Conservation (phyloP, 2,329 filamentous ascomycete species). For the Xylariaceae sp. region DNA sequence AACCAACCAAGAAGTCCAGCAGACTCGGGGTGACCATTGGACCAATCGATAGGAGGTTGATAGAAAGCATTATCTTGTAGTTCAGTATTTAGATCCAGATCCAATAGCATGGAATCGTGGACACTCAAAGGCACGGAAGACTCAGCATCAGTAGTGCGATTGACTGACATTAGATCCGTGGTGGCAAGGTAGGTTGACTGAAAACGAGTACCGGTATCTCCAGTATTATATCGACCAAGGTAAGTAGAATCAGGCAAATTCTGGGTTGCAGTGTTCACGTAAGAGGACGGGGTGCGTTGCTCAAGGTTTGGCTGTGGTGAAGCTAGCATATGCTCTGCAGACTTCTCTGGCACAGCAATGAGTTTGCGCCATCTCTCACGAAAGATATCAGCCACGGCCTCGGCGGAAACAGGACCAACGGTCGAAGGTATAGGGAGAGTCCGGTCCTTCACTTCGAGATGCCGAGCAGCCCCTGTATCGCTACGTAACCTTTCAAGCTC, state of each 20-base stretch:
- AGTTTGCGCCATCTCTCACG: constrained; percentile 44
- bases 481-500: constrained; percentile 45
- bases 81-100: neutral
- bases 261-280: neutral
- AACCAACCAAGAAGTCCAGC: constrained; percentile 40
- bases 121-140: neutral
- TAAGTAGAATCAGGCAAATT: neutral
- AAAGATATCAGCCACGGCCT: constrained; percentile 34
- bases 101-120: neutral
- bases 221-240: neutral
- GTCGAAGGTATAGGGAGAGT: constrained; percentile 38
- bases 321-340: neutral
- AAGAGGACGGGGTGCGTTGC: neutral
- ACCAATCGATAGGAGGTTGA: constrained; percentile 2
- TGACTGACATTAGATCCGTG: neutral
- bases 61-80: constrained; percentile 6
- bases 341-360: constrained; percentile 19
- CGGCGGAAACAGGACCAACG: constrained; percentile 36
- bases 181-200: neutral
- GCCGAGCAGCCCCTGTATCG: constrained; percentile 34
- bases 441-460: constrained; percentile 41
- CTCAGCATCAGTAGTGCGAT: neutral
- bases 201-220: neutral
- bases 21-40: constrained; percentile 9
- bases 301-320: neutral